Conservation (phyloP, 306 rosid genomes). For the Pyrus betulifolia region DNA sequence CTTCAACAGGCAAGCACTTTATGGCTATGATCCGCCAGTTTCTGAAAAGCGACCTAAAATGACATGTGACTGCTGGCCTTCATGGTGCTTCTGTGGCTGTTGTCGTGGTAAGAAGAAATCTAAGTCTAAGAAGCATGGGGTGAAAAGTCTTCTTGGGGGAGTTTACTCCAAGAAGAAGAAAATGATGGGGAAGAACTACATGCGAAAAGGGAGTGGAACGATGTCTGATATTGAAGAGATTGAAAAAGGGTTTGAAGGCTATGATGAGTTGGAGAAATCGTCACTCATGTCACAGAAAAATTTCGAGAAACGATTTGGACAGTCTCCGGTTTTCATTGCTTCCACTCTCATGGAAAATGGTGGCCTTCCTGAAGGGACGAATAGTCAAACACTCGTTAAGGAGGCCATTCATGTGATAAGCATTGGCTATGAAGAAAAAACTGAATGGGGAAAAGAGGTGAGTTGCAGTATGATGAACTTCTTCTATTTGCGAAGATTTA, state of each 20-base stretch:
- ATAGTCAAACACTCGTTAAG: conserved; percentile 47
- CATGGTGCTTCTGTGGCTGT: conserved; percentile 51
- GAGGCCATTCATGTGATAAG: conserved; percentile 96
- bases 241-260: conserved; percentile 67
- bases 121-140: conserved; percentile 72
- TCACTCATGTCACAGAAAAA: conserved; percentile 64
- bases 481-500: background rate
- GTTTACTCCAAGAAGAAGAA: conserved; percentile 70
- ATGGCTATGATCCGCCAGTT: conserved; percentile 69
- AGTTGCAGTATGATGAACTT: background rate
- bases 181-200: conserved; percentile 57
- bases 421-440: conserved; percentile 91
- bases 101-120: conserved; percentile 71
- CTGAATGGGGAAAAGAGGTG: conserved; percentile 99
- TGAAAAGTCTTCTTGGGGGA: conserved; percentile 51
- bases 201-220: conserved; percentile 39
- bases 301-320: conserved; percentile 74
- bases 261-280: conserved; percentile 69
- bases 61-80: conserved; percentile 79
- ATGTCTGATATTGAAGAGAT: conserved; percentile 66
- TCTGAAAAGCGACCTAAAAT: conserved; percentile 64
- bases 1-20: conserved; percentile 83
- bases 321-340: conserved; percentile 79
- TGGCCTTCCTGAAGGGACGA: conserved; percentile 76
- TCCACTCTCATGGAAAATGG: conserved; percentile 81